Percentiles rank a stretch among this genome's conserved stretches.
Evolutionary conservation across 2,329 filamentous ascomycete species (phyloP).

Genomic region (Phialophora macrospora): DNA sequence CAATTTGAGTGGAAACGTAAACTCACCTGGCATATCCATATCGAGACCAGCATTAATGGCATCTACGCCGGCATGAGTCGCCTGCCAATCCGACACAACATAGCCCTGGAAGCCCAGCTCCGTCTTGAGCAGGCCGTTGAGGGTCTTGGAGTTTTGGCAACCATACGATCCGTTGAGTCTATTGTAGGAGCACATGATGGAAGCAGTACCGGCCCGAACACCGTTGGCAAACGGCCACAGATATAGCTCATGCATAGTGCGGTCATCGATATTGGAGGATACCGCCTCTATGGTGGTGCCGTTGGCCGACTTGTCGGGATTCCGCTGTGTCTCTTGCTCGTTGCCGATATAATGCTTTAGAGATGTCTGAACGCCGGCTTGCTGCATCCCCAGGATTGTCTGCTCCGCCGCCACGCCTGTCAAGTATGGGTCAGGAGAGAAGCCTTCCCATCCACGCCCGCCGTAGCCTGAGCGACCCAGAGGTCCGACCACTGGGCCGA

Average conservation of each 20-base stretch:
- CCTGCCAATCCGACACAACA: slow-evolving; percentile 54
- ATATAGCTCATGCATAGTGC: slow-evolving; percentile 76
- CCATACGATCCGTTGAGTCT: slow-evolving; percentile 55
- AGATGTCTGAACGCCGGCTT: slow-evolving; percentile 50
- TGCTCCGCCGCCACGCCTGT: slow-evolving; percentile 51
- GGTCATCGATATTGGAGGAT: slow-evolving; percentile 69
- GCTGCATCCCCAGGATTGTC: slow-evolving; percentile 54
- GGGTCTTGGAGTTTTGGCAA: slow-evolving; percentile 54
- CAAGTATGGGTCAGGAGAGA: slow-evolving; percentile 56
- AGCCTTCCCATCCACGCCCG: slow-evolving; percentile 57
- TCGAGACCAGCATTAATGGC: slow-evolving; percentile 52
- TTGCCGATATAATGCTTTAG: slow-evolving; percentile 62
- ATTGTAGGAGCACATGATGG: slow-evolving; percentile 56
- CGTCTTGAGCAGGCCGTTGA: slow-evolving; percentile 56
- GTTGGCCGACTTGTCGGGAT: slow-evolving; percentile 53
- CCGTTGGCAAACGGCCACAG: slow-evolving; percentile 79
- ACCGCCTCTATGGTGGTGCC: slow-evolving; percentile 52
- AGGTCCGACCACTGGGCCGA: slow-evolving; percentile 51
- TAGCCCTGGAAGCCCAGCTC: slow-evolving; percentile 59
- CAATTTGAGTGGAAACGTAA: neutral
- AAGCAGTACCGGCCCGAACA: slow-evolving; percentile 66
- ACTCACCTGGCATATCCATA: slow-evolving; percentile 52
- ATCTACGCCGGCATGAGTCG: slow-evolving; percentile 50
- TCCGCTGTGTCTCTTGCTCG: slow-evolving; percentile 63
- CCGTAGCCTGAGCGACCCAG: slow-evolving; percentile 45